Percentiles rank a stretch among this genome's conserved stretches.
Conservation (phyloP, 169 alveolate genomes). For the Eimeria mitis region DNA sequence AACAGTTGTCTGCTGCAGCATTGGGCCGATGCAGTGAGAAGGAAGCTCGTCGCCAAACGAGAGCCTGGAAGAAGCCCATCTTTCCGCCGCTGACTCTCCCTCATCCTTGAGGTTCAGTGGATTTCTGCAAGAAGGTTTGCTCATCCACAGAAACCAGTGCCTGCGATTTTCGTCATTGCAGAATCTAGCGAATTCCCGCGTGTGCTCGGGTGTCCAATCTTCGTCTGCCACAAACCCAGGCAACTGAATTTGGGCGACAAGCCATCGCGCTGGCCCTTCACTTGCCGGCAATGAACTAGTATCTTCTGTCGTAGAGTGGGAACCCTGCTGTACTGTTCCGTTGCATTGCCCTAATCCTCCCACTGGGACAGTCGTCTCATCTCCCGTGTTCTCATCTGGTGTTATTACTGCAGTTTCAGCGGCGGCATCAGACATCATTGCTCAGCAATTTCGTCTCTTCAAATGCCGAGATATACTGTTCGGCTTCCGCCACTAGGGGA, state of each 20-base stretch:
- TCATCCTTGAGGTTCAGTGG: background rate
- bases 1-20: constrained; percentile 1
- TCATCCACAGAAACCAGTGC: constrained; percentile 65
- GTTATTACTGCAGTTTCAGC: background rate
- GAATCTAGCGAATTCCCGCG: constrained; percentile 36
- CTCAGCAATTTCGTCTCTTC: too few species aligned
- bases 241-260: constrained; percentile 59
- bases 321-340: background rate
- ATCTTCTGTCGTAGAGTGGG: background rate
- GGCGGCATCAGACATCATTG: background rate
- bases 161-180: constrained; percentile 17
- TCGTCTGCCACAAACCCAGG: constrained; percentile 72
- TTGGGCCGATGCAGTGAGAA: constrained; percentile 2
- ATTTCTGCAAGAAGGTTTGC: background rate
- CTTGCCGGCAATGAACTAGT: background rate
- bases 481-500: background rate
- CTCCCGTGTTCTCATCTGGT: constrained; percentile 13
- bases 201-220: constrained; percentile 69
- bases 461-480: background rate
- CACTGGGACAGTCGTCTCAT: background rate
- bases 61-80: constrained; percentile 9
- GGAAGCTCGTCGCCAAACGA: constrained; percentile 57
- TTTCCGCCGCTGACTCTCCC: background rate
- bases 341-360: background rate
- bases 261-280: constrained; percentile 27